Evolutionary conservation across 2,329 filamentous ascomycete genomes (phyloP).

Genomic region (Fusarium sp.): DNA sequence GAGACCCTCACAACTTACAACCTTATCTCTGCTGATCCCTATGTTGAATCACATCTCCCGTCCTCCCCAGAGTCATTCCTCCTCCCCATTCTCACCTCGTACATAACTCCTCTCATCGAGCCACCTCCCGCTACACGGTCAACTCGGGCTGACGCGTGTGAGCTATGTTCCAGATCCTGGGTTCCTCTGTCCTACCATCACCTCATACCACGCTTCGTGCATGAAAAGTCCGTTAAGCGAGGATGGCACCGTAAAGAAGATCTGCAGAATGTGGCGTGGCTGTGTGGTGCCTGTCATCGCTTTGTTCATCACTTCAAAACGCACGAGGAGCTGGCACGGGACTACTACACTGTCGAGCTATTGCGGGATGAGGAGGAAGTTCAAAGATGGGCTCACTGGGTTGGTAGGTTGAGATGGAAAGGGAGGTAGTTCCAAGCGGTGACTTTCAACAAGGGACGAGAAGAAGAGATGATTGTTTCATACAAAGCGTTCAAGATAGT

Average conservation of each 20-base stretch:
- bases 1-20: constrained; percentile 76
- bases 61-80: constrained; percentile 65
- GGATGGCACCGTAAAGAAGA: constrained; percentile 82
- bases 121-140: constrained; percentile 71
- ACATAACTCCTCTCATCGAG: constrained; percentile 65
- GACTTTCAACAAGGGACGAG: not conserved
- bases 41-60: constrained; percentile 47
- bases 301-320: constrained; percentile 80
- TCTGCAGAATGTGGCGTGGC: constrained; percentile 84
- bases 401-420: constrained; percentile 79
- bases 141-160: constrained; percentile 70
- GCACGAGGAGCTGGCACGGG: constrained; percentile 80
- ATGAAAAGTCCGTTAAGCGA: constrained; percentile 78
- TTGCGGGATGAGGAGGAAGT: constrained; percentile 78
- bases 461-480: not conserved
- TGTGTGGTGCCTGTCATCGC: constrained; percentile 84
- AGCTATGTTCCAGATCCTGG: constrained; percentile 80
- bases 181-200: constrained; percentile 85
- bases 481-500: not conserved
- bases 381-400: constrained; percentile 75
- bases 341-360: constrained; percentile 77
- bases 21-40: constrained; percentile 59
- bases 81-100: constrained; percentile 69
- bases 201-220: constrained; percentile 80
- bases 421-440: constrained; percentile 32